Percentiles rank a stretch among this genome's conserved stretches.
phyloP scores from a whole-genome alignment of 1,139 yeast species.

The Magnusiomyces suaveolens region DNA sequence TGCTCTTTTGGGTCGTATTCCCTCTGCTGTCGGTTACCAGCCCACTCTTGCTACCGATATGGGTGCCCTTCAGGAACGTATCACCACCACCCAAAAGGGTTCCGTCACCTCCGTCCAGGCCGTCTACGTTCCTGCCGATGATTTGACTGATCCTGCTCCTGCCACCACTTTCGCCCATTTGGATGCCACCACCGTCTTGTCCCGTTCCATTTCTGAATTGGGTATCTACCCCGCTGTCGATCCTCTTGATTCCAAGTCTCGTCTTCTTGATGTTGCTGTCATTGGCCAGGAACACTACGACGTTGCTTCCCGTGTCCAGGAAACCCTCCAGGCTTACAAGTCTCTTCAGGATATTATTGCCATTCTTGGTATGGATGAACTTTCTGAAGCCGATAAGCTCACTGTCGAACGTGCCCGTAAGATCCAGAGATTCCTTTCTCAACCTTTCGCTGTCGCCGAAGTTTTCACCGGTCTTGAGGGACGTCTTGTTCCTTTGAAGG shows the following conservation, averaged over 20 bases:
- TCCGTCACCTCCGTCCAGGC: slow-evolving; percentile 99
- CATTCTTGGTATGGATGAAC: slow-evolving; percentile 99
- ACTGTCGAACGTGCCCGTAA: slow-evolving; percentile 99
- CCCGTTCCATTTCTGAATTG: slow-evolving; percentile 98
- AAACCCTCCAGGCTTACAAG: slow-evolving; percentile 98
- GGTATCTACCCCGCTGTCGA: slow-evolving; percentile 99
- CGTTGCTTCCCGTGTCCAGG: slow-evolving; percentile 91
- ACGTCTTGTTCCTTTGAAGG: slow-evolving; percentile 92
- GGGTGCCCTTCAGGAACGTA: slow-evolving; percentile 99
- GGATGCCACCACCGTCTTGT: slow-evolving; percentile 99
- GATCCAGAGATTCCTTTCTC: slow-evolving; percentile 99
- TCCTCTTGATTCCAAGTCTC: slow-evolving; percentile 98
- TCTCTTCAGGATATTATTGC: slow-evolving; percentile 99
- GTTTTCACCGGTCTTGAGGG: slow-evolving; percentile 99
- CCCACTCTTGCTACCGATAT: slow-evolving; percentile 99
- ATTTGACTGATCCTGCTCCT: slow-evolving; percentile 99
- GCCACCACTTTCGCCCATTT: slow-evolving; percentile 99
- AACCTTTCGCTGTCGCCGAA: slow-evolving; percentile 99
- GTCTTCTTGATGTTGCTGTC: slow-evolving; percentile 93
- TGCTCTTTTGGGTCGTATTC: slow-evolving; percentile 99
- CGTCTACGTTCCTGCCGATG: slow-evolving; percentile 99
- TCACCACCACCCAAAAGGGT: slow-evolving; percentile 99
- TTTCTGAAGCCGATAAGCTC: slow-evolving; percentile 95
- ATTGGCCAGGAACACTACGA: slow-evolving; percentile 98
- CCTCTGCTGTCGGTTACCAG: slow-evolving; percentile 99